Conservation (phyloP, 2,329 filamentous ascomycete genomes). For the Ophiostoma angusticollis region DNA sequence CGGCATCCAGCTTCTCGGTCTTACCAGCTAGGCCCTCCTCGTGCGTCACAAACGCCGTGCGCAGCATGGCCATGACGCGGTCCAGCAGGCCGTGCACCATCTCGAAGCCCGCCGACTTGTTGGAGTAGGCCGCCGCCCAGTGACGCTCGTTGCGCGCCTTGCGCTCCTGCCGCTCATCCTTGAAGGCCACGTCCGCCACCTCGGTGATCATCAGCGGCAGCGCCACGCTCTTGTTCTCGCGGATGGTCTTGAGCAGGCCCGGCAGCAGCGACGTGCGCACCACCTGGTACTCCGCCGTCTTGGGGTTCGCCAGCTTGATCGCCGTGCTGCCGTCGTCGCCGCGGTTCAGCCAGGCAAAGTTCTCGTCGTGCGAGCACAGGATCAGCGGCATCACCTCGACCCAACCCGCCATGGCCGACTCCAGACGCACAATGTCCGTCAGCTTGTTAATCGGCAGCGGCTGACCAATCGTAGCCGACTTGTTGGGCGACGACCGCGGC, state of each 20-base stretch:
- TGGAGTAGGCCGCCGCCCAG: constrained; percentile 92
- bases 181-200: constrained; percentile 81
- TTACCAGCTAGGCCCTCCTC: constrained; percentile 52
- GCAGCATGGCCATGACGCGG: constrained; percentile 83
- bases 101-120: constrained; percentile 90
- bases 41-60: constrained; percentile 62
- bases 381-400: constrained; percentile 92
- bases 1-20: constrained; percentile 39
- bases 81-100: constrained; percentile 89
- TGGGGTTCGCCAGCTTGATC: constrained; percentile 79
- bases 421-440: constrained; percentile 74
- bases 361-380: constrained; percentile 94
- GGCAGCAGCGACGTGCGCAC: constrained; percentile 78
- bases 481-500: constrained; percentile 73
- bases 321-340: constrained; percentile 75
- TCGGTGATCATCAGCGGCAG: constrained; percentile 91
- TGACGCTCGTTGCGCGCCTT: constrained; percentile 77
- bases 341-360: constrained; percentile 89
- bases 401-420: constrained; percentile 92
- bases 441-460: constrained; percentile 91
- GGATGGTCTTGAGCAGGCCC: constrained; percentile 82
- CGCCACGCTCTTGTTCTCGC: constrained; percentile 80
- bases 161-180: constrained; percentile 68
- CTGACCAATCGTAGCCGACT: constrained; percentile 73
- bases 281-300: constrained; percentile 86